These are phyloP conservation scores for Mortierella sp. DNA, from an alignment of 371 early-diverging fungal genomes.

Conservation along the genomic window DNA sequence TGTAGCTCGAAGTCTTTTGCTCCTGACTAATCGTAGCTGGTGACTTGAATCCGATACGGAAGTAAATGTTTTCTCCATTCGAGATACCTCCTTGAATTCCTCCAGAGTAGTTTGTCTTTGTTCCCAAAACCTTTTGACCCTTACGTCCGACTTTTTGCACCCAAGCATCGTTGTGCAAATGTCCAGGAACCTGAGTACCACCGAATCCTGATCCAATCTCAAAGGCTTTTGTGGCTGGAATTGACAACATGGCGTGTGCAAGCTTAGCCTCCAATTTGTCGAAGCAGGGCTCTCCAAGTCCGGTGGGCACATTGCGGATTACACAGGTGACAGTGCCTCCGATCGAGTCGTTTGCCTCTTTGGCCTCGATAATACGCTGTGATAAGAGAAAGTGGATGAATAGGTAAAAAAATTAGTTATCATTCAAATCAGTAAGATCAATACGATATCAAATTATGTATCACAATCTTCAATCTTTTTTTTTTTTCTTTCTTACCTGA, in stretches of 20 bases:
- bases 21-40: conserved; percentile 95
- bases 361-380: conserved; percentile 78
- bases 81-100: conserved; percentile 98
- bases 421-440: background rate
- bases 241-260: conserved; percentile 99
- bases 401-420: background rate
- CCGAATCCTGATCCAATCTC: conserved; percentile 96
- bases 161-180: conserved; percentile 95
- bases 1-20: conserved; percentile 90
- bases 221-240: conserved; percentile 98
- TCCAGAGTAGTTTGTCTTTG: conserved; percentile 93
- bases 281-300: conserved; percentile 98
- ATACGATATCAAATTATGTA: background rate
- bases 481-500: conserved; percentile 60
- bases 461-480: background rate
- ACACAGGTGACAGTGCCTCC: conserved; percentile 99
- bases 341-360: conserved; percentile 89
- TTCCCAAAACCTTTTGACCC: conserved; percentile 76
- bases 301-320: conserved; percentile 92
- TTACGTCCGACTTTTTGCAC: conserved; percentile 61
- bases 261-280: conserved; percentile 97
- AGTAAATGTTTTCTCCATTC: conserved; percentile 96
- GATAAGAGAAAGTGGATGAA: background rate
- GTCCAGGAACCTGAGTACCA: conserved; percentile 90
- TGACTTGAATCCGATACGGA: conserved; percentile 97